phyloP scores from a whole-genome alignment of 345 rosid species.

The Clarkia xantiana region DNA sequence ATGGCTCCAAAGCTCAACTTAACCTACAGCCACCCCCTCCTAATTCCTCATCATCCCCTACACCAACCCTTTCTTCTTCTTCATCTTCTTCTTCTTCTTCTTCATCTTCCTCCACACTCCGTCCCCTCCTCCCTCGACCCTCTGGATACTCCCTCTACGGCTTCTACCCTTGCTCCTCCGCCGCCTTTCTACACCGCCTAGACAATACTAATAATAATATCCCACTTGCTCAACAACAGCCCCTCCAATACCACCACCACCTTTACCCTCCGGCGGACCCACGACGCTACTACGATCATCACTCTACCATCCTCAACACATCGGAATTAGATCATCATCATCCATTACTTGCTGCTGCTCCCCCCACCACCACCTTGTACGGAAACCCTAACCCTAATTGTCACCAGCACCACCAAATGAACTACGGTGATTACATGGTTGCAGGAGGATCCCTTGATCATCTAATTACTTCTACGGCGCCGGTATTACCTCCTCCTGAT shows the following conservation, averaged over 20 bases:
- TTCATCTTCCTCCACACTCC: constrained; percentile 37
- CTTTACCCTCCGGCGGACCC: background rate
- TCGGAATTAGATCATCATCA: background rate
- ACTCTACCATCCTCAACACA: background rate
- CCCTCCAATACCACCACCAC: background rate
- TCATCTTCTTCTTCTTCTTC: constrained; percentile 17
- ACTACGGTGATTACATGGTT: too few relatives aligned
- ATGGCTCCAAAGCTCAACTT: constrained; percentile 71
- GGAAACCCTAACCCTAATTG: constrained; percentile 10
- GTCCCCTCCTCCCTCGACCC: constrained; percentile 93
- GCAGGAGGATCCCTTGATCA: too few relatives aligned
- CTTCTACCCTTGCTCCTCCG: constrained; percentile 6
- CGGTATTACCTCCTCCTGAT: too few relatives aligned
- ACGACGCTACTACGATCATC: background rate
- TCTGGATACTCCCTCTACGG: constrained; percentile 11
- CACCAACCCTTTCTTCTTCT: constrained; percentile 22
- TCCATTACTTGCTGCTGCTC: background rate
- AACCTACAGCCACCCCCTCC: constrained; percentile 34
- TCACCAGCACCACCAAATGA: constrained; percentile 11
- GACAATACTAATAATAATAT: constrained; percentile 2
- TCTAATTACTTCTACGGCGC: too few relatives aligned
- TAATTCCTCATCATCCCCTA: constrained; percentile 25
- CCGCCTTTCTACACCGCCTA: constrained; percentile 7
- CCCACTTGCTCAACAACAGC: constrained; percentile 1
- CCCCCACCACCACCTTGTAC: constrained; percentile 15